These are phyloP conservation scores for Clonostachys rhizophaga DNA, from an alignment of 2,329 filamentous ascomycete species.

Conservation along the genomic window DNA sequence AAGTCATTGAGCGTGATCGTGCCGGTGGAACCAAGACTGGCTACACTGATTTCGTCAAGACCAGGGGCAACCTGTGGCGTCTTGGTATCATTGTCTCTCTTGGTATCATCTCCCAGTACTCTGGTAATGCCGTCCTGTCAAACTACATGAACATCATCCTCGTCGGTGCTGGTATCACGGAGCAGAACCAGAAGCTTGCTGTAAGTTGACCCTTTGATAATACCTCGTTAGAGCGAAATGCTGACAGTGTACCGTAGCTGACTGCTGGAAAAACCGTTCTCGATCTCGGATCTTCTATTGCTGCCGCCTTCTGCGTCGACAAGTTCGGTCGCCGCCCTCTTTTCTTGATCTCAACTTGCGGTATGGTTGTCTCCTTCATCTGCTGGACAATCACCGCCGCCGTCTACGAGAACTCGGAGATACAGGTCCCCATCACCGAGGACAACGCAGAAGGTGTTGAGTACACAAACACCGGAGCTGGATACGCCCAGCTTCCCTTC, in stretches of 20 bases:
- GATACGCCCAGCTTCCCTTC: slow-evolving; percentile 50
- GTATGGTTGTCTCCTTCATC: slow-evolving; percentile 41
- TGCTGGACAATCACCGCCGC: slow-evolving; percentile 49
- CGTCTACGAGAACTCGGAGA: slow-evolving; percentile 39
- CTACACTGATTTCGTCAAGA: slow-evolving; percentile 58
- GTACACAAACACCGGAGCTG: slow-evolving; percentile 35
- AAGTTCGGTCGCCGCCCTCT: slow-evolving; percentile 46
- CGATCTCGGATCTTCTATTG: slow-evolving; percentile 51
- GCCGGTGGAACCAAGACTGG: slow-evolving; percentile 38
- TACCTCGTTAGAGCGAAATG: slow-evolving; percentile 2
- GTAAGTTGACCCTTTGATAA: slow-evolving; percentile 21
- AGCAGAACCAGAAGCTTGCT: slow-evolving; percentile 50
- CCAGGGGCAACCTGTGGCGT: slow-evolving; percentile 60
- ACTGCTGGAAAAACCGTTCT: slow-evolving; percentile 55
- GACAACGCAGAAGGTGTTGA: slow-evolving; percentile 12
- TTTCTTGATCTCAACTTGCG: slow-evolving; percentile 43
- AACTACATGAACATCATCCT: slow-evolving; percentile 65
- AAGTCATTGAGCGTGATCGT: slow-evolving; percentile 56
- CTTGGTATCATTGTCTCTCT: slow-evolving; percentile 58
- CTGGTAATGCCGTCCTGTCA: slow-evolving; percentile 61
- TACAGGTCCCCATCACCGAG: slow-evolving; percentile 3
- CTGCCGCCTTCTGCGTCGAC: slow-evolving; percentile 44
- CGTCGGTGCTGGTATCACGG: slow-evolving; percentile 53
- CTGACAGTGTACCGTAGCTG: slow-evolving; percentile 12
- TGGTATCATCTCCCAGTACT: slow-evolving; percentile 64